Evolutionary conservation across 768 basidiomycete genomes (phyloP).

Genomic region (Boletus pseudopeckii): DNA sequence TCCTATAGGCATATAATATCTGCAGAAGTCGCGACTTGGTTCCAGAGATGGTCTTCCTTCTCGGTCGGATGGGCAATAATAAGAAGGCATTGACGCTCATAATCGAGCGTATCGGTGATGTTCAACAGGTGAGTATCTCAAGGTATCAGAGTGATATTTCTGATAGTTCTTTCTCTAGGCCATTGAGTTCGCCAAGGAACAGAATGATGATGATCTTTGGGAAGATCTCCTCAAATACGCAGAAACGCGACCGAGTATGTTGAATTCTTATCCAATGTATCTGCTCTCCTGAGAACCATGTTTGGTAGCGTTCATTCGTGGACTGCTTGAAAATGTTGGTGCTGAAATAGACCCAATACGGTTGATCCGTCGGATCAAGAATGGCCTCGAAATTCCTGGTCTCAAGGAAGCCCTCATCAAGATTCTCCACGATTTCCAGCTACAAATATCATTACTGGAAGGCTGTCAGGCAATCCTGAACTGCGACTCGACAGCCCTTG

Average conservation of each 20-base stretch:
- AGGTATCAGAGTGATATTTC: neutral
- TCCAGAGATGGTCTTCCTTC: slow-evolving; percentile 94
- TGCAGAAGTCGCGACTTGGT: slow-evolving; percentile 86
- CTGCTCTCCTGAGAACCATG: neutral
- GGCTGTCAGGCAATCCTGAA: slow-evolving; percentile 87
- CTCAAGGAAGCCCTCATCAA: slow-evolving; percentile 93
- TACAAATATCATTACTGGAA: slow-evolving; percentile 89
- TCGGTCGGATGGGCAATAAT: slow-evolving; percentile 97
- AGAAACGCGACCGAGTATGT: slow-evolving; percentile 83
- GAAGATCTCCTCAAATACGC: slow-evolving; percentile 93
- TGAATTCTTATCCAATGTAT: neutral
- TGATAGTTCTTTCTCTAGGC: slow-evolving; percentile 47
- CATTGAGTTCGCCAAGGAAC: slow-evolving; percentile 97
- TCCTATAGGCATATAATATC: slow-evolving; percentile 71
- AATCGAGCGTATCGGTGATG: slow-evolving; percentile 92
- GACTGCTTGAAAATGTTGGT: slow-evolving; percentile 91
- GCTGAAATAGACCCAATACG: slow-evolving; percentile 94
- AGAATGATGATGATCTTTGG: slow-evolving; percentile 96
- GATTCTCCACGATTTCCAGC: slow-evolving; percentile 93
- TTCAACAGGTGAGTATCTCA: slow-evolving; percentile 61
- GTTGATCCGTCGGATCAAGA: slow-evolving; percentile 90
- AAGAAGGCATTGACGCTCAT: slow-evolving; percentile 92
- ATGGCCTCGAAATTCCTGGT: slow-evolving; percentile 94
- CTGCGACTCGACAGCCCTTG: slow-evolving; percentile 75
- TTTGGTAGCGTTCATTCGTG: slow-evolving; percentile 81